phyloP scores from a whole-genome alignment of 2,329 filamentous ascomycete genomes.

The Verticillium tricorpus region DNA sequence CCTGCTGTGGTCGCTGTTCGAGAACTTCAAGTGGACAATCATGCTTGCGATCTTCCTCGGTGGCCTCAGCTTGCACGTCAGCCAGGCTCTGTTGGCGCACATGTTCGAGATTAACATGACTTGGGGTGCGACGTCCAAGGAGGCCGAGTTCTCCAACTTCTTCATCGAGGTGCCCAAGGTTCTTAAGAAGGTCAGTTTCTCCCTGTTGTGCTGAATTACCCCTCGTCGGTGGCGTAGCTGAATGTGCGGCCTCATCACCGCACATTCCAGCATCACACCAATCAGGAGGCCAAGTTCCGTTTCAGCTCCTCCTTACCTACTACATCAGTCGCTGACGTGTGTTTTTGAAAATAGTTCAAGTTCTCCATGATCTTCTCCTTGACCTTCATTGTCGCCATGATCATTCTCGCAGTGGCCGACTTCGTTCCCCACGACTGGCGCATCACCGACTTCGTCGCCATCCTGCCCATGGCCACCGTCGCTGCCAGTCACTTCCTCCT shows the following conservation, averaged over 20 bases:
- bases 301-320: background rate
- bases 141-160: slow-evolving; percentile 76
- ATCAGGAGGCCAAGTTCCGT: slow-evolving; percentile 15
- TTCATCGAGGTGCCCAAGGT: slow-evolving; percentile 81
- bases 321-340: slow-evolving; percentile 6
- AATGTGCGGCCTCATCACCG: slow-evolving; percentile 21
- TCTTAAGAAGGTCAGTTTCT: slow-evolving; percentile 64
- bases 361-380: slow-evolving; percentile 62
- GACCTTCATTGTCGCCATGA: slow-evolving; percentile 55
- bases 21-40: slow-evolving; percentile 71
- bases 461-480: slow-evolving; percentile 72
- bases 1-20: slow-evolving; percentile 51
- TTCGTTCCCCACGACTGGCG: slow-evolving; percentile 64
- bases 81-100: slow-evolving; percentile 72
- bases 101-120: slow-evolving; percentile 84
- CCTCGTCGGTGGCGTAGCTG: slow-evolving; percentile 1
- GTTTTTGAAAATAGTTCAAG: slow-evolving; percentile 52
- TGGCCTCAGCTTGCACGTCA: slow-evolving; percentile 75
- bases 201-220: slow-evolving; percentile 15
- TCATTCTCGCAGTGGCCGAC: slow-evolving; percentile 57
- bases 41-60: slow-evolving; percentile 78
- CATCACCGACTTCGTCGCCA: slow-evolving; percentile 69
- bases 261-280: slow-evolving; percentile 12
- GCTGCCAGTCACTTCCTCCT: slow-evolving; percentile 64
- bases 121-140: slow-evolving; percentile 82